phyloP scores from a whole-genome alignment of 495 filamentous ascomycete species.

The Talaromyces liani region DNA sequence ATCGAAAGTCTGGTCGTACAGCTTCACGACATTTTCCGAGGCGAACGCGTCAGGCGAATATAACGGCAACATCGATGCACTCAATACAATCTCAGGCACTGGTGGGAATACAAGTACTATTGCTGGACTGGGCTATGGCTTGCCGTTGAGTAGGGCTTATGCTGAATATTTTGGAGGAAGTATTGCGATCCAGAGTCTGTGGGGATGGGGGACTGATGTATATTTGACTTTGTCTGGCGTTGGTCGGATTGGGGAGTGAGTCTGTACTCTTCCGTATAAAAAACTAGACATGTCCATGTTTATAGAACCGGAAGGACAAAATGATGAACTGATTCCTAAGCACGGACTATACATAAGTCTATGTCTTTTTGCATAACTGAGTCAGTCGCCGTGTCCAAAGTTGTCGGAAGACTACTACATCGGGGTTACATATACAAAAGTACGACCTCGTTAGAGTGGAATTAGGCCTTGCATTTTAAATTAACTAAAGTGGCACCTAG shows the following conservation, averaged over 20 bases:
- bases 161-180: constrained; percentile 97
- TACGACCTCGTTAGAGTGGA: not conserved
- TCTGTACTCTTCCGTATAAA: not conserved
- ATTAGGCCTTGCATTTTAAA: not conserved
- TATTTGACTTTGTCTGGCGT: constrained; percentile 80
- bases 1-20: constrained; percentile 89
- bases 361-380: too few relatives aligned
- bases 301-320: not conserved
- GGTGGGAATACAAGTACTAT: constrained; percentile 68
- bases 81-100: constrained; percentile 63
- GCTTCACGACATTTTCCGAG: constrained; percentile 88
- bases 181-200: constrained; percentile 88
- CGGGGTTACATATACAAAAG: not conserved
- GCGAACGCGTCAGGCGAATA: constrained; percentile 33
- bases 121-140: constrained; percentile 85
- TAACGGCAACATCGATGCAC: constrained; percentile 51
- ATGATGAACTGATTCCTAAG: not conserved
- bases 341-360: too few relatives aligned
- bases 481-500: not conserved
- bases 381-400: not conserved
- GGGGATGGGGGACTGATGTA: constrained; percentile 89
- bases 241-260: constrained; percentile 46
- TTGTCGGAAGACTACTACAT: not conserved
- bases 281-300: not conserved
- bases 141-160: constrained; percentile 88